Percentiles rank a stretch among this genome's conserved stretches.
Evolutionary conservation across 2,329 filamentous ascomycete species (phyloP).

Genomic region (Alternaria atra): DNA sequence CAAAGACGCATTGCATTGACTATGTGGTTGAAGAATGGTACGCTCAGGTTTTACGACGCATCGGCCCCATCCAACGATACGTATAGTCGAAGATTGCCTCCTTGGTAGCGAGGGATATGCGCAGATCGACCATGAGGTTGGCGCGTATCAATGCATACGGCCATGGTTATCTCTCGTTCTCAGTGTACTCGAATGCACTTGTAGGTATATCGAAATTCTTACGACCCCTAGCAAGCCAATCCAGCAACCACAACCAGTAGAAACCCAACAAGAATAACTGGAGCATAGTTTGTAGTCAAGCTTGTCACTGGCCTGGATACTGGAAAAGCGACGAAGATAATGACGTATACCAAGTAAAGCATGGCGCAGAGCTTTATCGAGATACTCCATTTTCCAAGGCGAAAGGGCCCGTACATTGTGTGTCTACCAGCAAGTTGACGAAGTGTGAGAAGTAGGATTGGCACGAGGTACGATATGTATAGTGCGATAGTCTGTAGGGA

Average conservation of each 20-base stretch:
- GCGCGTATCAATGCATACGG: not conserved
- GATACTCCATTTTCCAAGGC: constrained; percentile 45
- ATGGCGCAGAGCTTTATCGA: constrained; percentile 47
- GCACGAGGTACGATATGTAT: constrained; percentile 36
- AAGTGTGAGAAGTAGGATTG: constrained; percentile 35
- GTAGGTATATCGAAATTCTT: constrained; percentile 26
- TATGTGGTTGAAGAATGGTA: not conserved
- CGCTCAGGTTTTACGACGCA: not conserved
- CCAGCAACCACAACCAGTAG: constrained; percentile 25
- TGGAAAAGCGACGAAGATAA: constrained; percentile 51
- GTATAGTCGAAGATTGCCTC: not conserved
- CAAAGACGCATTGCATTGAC: no score
- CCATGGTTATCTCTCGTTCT: not conserved
- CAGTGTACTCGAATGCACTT: not conserved
- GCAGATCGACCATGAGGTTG: not conserved
- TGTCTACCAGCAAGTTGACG: constrained; percentile 22
- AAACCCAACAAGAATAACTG: constrained; percentile 17
- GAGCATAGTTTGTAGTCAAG: constrained; percentile 30
- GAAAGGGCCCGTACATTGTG: constrained; percentile 37
- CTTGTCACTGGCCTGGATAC: constrained; percentile 18
- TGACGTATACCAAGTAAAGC: constrained; percentile 42
- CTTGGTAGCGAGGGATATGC: not conserved
- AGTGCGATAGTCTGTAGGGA: constrained; percentile 36
- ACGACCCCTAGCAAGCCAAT: constrained; percentile 26
- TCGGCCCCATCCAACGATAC: not conserved